Percentiles rank a stretch among this genome's conserved stretches.
These are phyloP conservation scores for Cytospora piceae DNA, from an alignment of 2,329 filamentous ascomycete species.

Conservation along the genomic window DNA sequence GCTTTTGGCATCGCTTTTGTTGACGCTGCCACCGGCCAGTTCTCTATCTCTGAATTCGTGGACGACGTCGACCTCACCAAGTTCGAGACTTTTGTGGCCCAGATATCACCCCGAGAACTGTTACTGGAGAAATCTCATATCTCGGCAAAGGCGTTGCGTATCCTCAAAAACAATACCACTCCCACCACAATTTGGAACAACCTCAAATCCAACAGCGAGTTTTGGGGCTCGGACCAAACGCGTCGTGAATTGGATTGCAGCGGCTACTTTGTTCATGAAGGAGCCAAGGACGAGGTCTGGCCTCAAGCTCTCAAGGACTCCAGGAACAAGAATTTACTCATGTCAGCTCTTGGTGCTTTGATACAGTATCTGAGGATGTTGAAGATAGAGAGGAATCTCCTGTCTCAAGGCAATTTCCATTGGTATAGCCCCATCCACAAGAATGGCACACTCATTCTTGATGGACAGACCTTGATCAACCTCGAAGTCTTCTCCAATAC, in stretches of 20 bases:
- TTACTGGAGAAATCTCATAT: slow-evolving; percentile 85
- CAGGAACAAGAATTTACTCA: slow-evolving; percentile 77
- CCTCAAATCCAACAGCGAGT: slow-evolving; percentile 83
- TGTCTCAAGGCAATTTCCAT: slow-evolving; percentile 89
- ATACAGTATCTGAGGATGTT: slow-evolving; percentile 84
- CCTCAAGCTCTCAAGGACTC: slow-evolving; percentile 73
- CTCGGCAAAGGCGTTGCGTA: slow-evolving; percentile 86
- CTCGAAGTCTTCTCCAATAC: slow-evolving; percentile 97
- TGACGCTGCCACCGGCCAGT: slow-evolving; percentile 93
- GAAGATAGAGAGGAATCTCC: slow-evolving; percentile 84
- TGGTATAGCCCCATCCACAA: slow-evolving; percentile 90
- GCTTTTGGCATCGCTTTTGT: slow-evolving; percentile 92
- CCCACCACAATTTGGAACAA: slow-evolving; percentile 96
- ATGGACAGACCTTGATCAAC: slow-evolving; percentile 96
- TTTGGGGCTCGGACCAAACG: slow-evolving; percentile 85
- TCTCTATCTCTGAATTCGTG: slow-evolving; percentile 87
- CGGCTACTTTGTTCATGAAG: slow-evolving; percentile 72
- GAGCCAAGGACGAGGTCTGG: slow-evolving; percentile 67
- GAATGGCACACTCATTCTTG: slow-evolving; percentile 88
- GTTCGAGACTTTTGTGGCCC: slow-evolving; percentile 95
- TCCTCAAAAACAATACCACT: slow-evolving; percentile 92
- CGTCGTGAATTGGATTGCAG: slow-evolving; percentile 78
- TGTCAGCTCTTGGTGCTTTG: slow-evolving; percentile 89
- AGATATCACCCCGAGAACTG: slow-evolving; percentile 85
- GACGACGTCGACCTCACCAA: slow-evolving; percentile 94